phyloP scores from a whole-genome alignment of 2,329 filamentous ascomycete genomes.

The Fusarium veterinarium region DNA sequence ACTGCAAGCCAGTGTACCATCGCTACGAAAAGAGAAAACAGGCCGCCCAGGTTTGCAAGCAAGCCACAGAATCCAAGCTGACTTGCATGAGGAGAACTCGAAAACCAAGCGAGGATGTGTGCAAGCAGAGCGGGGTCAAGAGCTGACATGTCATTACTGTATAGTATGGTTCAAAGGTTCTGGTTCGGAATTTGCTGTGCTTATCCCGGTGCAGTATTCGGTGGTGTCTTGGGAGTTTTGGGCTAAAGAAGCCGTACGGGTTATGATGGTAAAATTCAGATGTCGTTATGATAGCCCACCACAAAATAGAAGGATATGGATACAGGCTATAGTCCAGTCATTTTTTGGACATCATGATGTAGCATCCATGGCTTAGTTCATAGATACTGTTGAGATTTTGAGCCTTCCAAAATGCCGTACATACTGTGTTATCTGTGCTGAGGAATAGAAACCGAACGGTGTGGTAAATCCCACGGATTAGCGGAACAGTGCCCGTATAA shows the following conservation, averaged over 20 bases:
- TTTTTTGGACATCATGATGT: not conserved
- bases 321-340: not conserved
- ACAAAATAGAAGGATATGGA: slow-evolving; percentile 8
- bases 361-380: not conserved
- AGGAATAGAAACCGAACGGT: not conserved
- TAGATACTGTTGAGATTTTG: not conserved
- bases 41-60: not conserved
- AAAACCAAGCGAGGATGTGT: slow-evolving; percentile 25
- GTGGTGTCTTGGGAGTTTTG: slow-evolving; percentile 9
- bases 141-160: slow-evolving; percentile 39
- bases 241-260: slow-evolving; percentile 11
- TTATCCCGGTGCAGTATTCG: slow-evolving; percentile 6
- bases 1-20: not conserved
- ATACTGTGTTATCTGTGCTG: not conserved
- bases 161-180: slow-evolving; percentile 29
- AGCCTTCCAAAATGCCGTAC: not conserved
- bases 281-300: slow-evolving; percentile 15
- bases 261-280: slow-evolving; percentile 30
- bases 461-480: not conserved
- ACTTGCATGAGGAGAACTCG: slow-evolving; percentile 30
- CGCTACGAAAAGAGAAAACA: slow-evolving; percentile 9
- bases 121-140: slow-evolving; percentile 33
- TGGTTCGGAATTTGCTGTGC: slow-evolving; percentile 1
- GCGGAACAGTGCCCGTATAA: not conserved
- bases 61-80: slow-evolving; percentile 30